These are phyloP conservation scores for Apiotrichum mycotoxinovorans DNA, from an alignment of 1,284 basidiomycete species.

Conservation along the genomic window DNA sequence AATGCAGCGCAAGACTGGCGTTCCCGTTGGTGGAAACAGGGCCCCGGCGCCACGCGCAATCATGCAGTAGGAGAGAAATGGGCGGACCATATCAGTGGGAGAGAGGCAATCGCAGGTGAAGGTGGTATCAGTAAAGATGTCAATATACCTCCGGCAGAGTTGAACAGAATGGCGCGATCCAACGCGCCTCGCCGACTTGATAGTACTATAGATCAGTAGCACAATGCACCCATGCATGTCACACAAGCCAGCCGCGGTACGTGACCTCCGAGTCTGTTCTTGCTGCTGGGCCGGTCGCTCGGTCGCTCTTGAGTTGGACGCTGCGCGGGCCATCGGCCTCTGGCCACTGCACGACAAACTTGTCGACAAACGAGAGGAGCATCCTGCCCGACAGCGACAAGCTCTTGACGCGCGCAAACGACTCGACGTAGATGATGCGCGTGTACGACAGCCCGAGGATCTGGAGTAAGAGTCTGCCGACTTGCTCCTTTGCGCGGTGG, in stretches of 20 bases:
- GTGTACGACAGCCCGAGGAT: slow-evolving; percentile 71
- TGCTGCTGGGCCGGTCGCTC: neutral
- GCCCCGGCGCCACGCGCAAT: too few relatives aligned
- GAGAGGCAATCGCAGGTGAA: too few relatives aligned
- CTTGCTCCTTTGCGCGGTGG: neutral
- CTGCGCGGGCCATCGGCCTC: slow-evolving; percentile 50
- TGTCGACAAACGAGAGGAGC: slow-evolving; percentile 74
- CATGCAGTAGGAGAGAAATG: too few relatives aligned
- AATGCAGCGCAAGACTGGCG: neutral
- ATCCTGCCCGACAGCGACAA: slow-evolving; percentile 83
- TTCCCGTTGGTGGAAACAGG: too few relatives aligned
- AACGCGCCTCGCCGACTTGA: too few relatives aligned
- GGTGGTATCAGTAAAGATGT: too few relatives aligned
- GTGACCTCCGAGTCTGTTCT: neutral
- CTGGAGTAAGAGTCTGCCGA: slow-evolving; percentile 51
- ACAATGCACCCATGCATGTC: neutral
- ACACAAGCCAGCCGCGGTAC: slow-evolving; percentile 21
- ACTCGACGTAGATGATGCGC: slow-evolving; percentile 83
- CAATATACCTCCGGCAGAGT: too few relatives aligned
- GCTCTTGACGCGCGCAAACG: slow-evolving; percentile 80
- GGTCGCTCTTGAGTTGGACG: neutral
- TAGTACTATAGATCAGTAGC: too few relatives aligned
- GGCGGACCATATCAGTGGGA: too few relatives aligned
- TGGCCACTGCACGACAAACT: slow-evolving; percentile 85
- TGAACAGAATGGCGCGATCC: too few relatives aligned